phyloP scores from a whole-genome alignment of 2,329 filamentous ascomycete genomes.

The Pseudonectria buxi region DNA sequence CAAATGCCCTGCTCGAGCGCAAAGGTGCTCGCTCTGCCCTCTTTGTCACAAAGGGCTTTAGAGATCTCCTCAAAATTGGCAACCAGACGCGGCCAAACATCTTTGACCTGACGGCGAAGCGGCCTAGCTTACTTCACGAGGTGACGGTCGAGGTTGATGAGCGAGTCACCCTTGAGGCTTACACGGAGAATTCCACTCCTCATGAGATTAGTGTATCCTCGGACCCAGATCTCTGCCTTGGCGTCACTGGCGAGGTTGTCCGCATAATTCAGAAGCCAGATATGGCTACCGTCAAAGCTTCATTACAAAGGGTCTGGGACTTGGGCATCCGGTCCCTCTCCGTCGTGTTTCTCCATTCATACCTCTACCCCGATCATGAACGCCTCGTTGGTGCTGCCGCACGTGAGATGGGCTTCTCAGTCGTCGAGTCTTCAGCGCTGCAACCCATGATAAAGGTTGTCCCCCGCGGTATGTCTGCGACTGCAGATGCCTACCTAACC shows the following conservation, averaged over 20 bases:
- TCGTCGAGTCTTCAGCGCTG: conserved; percentile 25
- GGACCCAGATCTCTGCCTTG: conserved; percentile 54
- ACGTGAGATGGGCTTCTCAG: conserved; percentile 33
- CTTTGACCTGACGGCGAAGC: conserved; percentile 62
- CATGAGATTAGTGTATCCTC: conserved; percentile 2
- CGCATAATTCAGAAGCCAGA: conserved; percentile 55
- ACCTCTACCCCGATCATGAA: conserved; percentile 52
- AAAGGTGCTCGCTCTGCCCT: conserved; percentile 66
- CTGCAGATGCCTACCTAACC: conserved; percentile 31
- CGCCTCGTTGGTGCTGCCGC: conserved; percentile 28
- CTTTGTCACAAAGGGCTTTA: conserved; percentile 64
- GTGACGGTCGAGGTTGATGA: conserved; percentile 64
- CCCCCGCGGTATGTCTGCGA: conserved; percentile 33
- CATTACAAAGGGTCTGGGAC: conserved; percentile 54
- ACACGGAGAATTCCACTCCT: conserved; percentile 51
- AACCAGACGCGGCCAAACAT: conserved; percentile 66
- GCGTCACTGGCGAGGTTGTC: conserved; percentile 61
- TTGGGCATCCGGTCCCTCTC: conserved; percentile 45
- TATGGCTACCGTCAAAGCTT: conserved; percentile 41
- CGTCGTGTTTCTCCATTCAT: conserved; percentile 66
- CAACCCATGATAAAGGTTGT: conserved; percentile 37
- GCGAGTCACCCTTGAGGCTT: conserved; percentile 64
- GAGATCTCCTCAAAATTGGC: conserved; percentile 62
- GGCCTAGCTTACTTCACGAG: conserved; percentile 61
- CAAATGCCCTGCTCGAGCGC: conserved; percentile 64